phyloP scores from a whole-genome alignment of 371 early-diverging fungal genomes.

The Mortierella sp. region DNA sequence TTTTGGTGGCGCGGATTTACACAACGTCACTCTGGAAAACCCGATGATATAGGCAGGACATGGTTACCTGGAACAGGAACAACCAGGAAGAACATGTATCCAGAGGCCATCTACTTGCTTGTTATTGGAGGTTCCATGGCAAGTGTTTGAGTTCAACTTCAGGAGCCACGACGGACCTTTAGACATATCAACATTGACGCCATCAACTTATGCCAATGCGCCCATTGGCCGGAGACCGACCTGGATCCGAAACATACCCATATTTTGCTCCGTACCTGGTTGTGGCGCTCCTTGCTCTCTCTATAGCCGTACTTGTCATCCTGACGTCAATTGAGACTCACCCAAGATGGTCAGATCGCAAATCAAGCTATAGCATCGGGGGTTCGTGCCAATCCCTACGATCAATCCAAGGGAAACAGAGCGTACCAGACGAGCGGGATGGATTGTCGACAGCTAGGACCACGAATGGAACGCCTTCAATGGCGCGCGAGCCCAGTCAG shows the following conservation, averaged over 20 bases:
- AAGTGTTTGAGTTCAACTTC: slow-evolving; percentile 18
- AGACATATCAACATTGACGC: not conserved
- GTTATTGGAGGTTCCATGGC: too few relatives aligned
- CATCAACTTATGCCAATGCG: slow-evolving; percentile 11
- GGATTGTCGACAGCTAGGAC: too few relatives aligned
- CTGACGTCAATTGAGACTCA: slow-evolving; percentile 26
- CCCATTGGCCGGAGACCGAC: slow-evolving; percentile 24
- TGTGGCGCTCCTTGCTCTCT: slow-evolving; percentile 9
- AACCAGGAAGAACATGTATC: too few relatives aligned
- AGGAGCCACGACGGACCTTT: slow-evolving; percentile 19
- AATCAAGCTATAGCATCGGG: not conserved
- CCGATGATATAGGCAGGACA: too few relatives aligned
- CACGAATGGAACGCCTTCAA: too few relatives aligned
- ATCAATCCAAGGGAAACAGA: not conserved
- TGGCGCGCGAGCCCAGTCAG: too few relatives aligned
- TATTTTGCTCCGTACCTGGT: slow-evolving; percentile 40
- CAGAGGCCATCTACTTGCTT: too few relatives aligned
- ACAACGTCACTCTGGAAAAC: too few relatives aligned
- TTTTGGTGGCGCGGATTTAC: too few relatives aligned
- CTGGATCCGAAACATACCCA: slow-evolving; percentile 21
- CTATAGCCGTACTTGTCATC: slow-evolving; percentile 7
- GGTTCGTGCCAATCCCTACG: too few relatives aligned
- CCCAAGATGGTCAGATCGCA: slow-evolving; percentile 27
- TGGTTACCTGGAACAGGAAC: too few relatives aligned
- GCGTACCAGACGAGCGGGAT: too few relatives aligned